phyloP scores from a whole-genome alignment of 2,329 filamentous ascomycete species.

The Madurella fahalii region DNA sequence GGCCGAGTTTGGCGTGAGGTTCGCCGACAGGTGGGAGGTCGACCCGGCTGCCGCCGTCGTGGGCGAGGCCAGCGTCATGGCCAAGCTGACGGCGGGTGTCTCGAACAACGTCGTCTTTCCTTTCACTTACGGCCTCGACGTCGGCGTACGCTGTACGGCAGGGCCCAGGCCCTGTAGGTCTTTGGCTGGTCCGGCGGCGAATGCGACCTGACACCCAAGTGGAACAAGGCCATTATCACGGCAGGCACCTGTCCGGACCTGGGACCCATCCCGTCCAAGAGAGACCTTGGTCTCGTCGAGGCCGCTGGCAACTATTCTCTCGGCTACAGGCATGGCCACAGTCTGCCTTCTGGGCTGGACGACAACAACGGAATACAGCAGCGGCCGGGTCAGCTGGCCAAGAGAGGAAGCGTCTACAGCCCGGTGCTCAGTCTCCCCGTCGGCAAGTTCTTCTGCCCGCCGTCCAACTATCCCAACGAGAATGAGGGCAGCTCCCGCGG shows the following conservation, averaged over 20 bases:
- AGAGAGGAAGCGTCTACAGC: neutral
- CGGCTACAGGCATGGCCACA: neutral
- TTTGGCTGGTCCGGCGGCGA: neutral
- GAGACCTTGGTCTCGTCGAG: neutral
- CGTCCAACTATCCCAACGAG: neutral
- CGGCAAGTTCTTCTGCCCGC: neutral
- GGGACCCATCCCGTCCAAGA: neutral
- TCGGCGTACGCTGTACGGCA: no score
- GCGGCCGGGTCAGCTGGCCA: neutral
- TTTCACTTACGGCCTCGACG: no score
- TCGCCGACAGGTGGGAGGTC: no score
- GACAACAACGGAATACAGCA: no score
- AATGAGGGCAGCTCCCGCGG: no score
- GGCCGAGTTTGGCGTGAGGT: no score
- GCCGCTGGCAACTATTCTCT: neutral
- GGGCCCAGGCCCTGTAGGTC: neutral
- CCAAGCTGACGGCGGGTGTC: no score
- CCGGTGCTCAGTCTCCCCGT: neutral
- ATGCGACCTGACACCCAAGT: neutral
- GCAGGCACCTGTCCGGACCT: neutral
- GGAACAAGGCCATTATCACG: neutral
- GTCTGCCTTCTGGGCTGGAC: no score
- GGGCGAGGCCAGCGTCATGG: no score
- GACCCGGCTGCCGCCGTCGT: no score
- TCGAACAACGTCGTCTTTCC: no score